Conservation (phyloP, 2,329 filamentous ascomycete species). For the Aspergillus tubingensis region DNA sequence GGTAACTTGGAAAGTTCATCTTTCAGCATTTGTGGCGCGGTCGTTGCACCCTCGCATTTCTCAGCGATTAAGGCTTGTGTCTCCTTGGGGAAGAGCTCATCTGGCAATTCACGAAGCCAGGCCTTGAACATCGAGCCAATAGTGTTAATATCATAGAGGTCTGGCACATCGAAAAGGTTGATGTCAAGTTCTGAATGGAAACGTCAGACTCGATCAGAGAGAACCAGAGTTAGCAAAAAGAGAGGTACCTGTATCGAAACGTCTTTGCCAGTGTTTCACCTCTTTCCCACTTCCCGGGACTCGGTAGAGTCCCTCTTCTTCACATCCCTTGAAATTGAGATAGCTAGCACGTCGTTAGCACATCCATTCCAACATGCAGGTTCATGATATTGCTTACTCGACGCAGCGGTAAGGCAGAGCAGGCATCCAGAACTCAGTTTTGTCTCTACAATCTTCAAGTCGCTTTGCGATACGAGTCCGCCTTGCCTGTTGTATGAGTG, state of each 20-base stretch:
- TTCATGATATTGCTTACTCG: slow-evolving; percentile 58
- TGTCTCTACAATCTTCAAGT: slow-evolving; percentile 83
- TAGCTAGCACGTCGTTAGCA: slow-evolving; percentile 56
- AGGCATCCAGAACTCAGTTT: slow-evolving; percentile 99
- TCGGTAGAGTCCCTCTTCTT: slow-evolving; percentile 90
- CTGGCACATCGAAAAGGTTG: slow-evolving; percentile 81
- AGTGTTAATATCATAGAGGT: slow-evolving; percentile 94
- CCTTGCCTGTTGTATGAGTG: slow-evolving; percentile 86
- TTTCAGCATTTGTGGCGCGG: slow-evolving; percentile 80
- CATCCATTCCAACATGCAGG: neutral
- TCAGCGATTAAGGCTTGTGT: slow-evolving; percentile 78
- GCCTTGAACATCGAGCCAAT: slow-evolving; percentile 95
- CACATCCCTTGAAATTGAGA: slow-evolving; percentile 89
- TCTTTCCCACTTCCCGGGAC: slow-evolving; percentile 88
- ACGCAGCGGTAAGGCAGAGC: slow-evolving; percentile 93
- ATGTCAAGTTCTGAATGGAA: slow-evolving; percentile 73
- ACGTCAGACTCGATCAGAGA: neutral
- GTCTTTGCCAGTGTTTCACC: slow-evolving; percentile 89
- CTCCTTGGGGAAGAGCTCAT: slow-evolving; percentile 86
- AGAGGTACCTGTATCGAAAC: slow-evolving; percentile 75
- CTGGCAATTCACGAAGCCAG: slow-evolving; percentile 91
- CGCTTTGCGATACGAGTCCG: slow-evolving; percentile 87
- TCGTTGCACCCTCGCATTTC: slow-evolving; percentile 75
- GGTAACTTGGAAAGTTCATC: slow-evolving; percentile 93
- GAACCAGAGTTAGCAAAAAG: neutral